Evolutionary conservation across 305 asterid species (phyloP), one percentile per base, ranked within the genome.

Genomic region (Caryopteris hybrid): DNA sequence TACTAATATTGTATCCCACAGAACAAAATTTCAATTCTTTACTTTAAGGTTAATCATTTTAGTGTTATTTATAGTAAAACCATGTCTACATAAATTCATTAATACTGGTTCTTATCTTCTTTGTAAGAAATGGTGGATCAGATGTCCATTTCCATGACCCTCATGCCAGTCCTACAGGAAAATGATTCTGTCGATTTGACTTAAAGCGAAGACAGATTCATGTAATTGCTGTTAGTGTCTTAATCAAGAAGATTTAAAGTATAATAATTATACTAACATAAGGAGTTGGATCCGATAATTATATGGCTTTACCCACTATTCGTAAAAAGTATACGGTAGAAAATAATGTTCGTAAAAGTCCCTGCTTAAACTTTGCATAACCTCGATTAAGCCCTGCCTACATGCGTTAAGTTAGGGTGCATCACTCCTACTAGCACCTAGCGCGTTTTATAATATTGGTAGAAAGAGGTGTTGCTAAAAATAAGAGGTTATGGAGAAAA

Each of bases 71-170:
- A 43, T 13, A 20, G 61, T 29, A 57, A 46, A 47, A 45, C 33
- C 25, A 65, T 18, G 53, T 57, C 61, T 34, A 23, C 42, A 51
- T 34, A 50, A 11, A 21, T 21, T 11, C 17, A 20, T 3, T 13
- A 27, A 23, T 2, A 11, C 13, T 12, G 17, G 39, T 57, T 60
- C 21, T 45, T 72, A 31, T 69, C 42, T 66, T 64, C 56, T 62
- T 68, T 23, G 34, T 47, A 75, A 66, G 67, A 67, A 74, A 66
- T 38, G 81, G 77, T 58, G 62, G 84, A 76, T 76, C 52, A 64
- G 31, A 71, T 54, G 78, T 79, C 76, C 2, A 38, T 51, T 38
- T 58, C 54, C 17, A 20, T 54, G 31, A 16, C 57, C 63, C 51
- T 50, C 14, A 7, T 6, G 18, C 22, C 18, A 17, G 57, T 34